These are phyloP conservation scores for Corylus heterophylla DNA, from an alignment of 306 rosid genomes.

Conservation along the genomic window DNA sequence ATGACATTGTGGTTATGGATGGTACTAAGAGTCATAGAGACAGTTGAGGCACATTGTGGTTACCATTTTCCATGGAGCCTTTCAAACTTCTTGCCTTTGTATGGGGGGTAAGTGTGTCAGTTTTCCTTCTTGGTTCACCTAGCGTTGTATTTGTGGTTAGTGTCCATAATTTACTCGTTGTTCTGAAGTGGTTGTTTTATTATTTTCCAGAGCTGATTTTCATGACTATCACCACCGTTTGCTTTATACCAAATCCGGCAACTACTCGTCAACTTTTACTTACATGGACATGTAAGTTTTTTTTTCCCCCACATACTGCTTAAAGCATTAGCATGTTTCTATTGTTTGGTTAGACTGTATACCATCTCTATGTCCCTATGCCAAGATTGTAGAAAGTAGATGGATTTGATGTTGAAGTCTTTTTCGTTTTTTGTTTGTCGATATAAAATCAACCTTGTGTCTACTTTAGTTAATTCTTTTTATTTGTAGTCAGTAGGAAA, in stretches of 20 bases:
- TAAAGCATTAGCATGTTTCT: conserved; percentile 5
- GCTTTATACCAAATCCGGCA: conserved; percentile 93
- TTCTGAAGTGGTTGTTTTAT: conserved; percentile 25
- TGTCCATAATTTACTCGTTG: conserved; percentile 16
- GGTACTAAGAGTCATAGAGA: conserved; percentile 89
- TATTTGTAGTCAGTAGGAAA: neutral
- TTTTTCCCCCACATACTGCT: conserved; percentile 19
- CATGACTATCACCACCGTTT: conserved; percentile 98
- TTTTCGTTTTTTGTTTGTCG: neutral
- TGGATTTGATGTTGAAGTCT: neutral
- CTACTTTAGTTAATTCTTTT: neutral
- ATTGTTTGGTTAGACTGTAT: conserved; percentile 6
- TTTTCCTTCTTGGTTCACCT: conserved; percentile 17
- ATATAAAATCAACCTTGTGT: neutral
- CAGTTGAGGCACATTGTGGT: conserved; percentile 96
- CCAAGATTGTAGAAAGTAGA: neutral
- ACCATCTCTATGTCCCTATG: neutral
- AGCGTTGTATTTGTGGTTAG: conserved; percentile 12
- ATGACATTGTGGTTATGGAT: conserved; percentile 94
- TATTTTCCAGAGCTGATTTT: conserved; percentile 76
- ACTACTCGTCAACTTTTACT: conserved; percentile 90
- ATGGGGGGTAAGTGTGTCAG: conserved; percentile 74
- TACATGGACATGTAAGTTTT: conserved; percentile 85
- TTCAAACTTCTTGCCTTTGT: conserved; percentile 84
- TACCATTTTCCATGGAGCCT: conserved; percentile 96